Conservation (phyloP, 1,284 basidiomycete species). For the Agaricales sp. region DNA sequence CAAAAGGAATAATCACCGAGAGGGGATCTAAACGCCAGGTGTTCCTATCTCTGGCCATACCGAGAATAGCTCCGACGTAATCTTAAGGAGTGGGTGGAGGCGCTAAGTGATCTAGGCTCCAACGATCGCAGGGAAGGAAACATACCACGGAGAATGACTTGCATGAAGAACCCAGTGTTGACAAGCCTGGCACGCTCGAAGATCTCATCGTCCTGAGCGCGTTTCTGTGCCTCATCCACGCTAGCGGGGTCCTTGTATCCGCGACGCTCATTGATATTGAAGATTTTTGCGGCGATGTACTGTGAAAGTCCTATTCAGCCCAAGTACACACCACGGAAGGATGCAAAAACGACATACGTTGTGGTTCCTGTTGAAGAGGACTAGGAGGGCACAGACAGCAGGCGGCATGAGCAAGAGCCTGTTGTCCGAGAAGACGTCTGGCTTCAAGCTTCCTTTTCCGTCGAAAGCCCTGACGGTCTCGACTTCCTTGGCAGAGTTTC, state of each 20-base stretch:
- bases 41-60: slow-evolving; percentile 48
- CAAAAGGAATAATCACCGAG: slow-evolving; percentile 27
- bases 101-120: slow-evolving; percentile 1
- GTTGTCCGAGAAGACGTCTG: slow-evolving; percentile 62
- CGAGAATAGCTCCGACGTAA: slow-evolving; percentile 65
- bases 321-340: neutral
- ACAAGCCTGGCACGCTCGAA: slow-evolving; percentile 68
- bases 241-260: slow-evolving; percentile 26
- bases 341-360: slow-evolving; percentile 37
- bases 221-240: slow-evolving; percentile 19
- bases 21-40: slow-evolving; percentile 56
- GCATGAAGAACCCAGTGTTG: slow-evolving; percentile 68
- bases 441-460: slow-evolving; percentile 53
- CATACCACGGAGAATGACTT: slow-evolving; percentile 49
- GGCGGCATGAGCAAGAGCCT: slow-evolving; percentile 72
- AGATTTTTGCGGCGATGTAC: slow-evolving; percentile 63
- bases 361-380: slow-evolving; percentile 67
- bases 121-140: slow-evolving; percentile 3
- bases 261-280: slow-evolving; percentile 57
- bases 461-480: slow-evolving; percentile 46
- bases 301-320: slow-evolving; percentile 17
- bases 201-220: slow-evolving; percentile 59
- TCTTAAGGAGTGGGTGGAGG: slow-evolving; percentile 35
- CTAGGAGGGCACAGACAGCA: slow-evolving; percentile 52
- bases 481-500: slow-evolving; percentile 40